phyloP scores from a whole-genome alignment of 495 filamentous ascomycete genomes.

The Xylaria nigripes region DNA sequence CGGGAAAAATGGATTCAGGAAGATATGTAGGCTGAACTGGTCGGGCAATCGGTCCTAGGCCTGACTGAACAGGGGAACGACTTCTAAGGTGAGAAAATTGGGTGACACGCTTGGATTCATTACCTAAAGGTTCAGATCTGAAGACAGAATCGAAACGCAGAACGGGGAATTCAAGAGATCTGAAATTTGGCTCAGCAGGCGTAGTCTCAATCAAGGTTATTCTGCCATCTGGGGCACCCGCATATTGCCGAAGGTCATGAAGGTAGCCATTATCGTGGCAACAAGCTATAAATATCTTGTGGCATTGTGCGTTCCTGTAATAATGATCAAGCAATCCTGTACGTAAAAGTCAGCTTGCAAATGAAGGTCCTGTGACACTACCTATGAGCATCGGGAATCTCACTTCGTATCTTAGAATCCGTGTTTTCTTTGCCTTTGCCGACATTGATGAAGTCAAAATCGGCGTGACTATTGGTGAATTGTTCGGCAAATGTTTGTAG shows the following conservation, averaged over 20 bases:
- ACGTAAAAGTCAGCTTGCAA: slow-evolving; percentile 8
- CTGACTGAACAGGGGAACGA: slow-evolving; percentile 14
- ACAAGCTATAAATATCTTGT: slow-evolving; percentile 26
- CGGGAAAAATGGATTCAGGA: slow-evolving; percentile 5
- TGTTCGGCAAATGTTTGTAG: slow-evolving; percentile 25
- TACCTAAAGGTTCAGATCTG: slow-evolving; percentile 21
- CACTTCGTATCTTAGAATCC: slow-evolving; percentile 29
- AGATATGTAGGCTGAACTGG: slow-evolving; percentile 15
- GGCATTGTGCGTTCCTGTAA: slow-evolving; percentile 25
- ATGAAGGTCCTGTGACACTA: not conserved
- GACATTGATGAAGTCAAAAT: slow-evolving; percentile 30
- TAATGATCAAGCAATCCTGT: slow-evolving; percentile 27
- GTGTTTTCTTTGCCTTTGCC: slow-evolving; percentile 29
- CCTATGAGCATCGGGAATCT: not conserved
- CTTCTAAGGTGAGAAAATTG: slow-evolving; percentile 8
- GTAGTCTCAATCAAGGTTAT: slow-evolving; percentile 26
- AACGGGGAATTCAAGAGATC: slow-evolving; percentile 23
- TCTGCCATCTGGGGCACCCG: slow-evolving; percentile 14
- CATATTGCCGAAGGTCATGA: slow-evolving; percentile 26
- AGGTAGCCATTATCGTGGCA: slow-evolving; percentile 30
- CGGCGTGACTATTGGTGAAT: slow-evolving; percentile 26
- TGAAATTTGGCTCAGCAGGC: slow-evolving; percentile 24
- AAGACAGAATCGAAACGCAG: slow-evolving; percentile 27
- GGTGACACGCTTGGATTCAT: slow-evolving; percentile 20
- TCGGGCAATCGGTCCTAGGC: slow-evolving; percentile 22